Evolutionary conservation across 192 early-diverging fungal genomes (phyloP).

Genomic region (Umbelopsis sp.): DNA sequence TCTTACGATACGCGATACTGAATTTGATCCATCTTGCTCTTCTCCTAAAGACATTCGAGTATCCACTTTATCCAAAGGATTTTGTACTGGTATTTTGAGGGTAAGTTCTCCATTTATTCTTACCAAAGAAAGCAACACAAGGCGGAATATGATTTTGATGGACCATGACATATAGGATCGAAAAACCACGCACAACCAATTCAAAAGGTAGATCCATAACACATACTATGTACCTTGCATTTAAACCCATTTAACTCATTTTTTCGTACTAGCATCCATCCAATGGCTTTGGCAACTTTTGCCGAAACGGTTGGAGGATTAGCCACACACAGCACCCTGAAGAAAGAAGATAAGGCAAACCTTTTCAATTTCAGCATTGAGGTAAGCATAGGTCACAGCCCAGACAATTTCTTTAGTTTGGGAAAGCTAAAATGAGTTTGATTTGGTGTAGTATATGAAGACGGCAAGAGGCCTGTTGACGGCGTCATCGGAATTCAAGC

Average conservation of each 20-base stretch:
- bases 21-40: neutral
- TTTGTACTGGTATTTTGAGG: constrained; percentile 55
- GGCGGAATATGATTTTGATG: neutral
- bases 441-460: constrained; percentile 38
- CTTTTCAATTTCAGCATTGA: constrained; percentile 51
- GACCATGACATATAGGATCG: constrained; percentile 47
- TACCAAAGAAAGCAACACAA: neutral
- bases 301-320: constrained; percentile 58
- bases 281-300: constrained; percentile 55
- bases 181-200: constrained; percentile 51
- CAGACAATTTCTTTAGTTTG: neutral
- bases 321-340: constrained; percentile 48
- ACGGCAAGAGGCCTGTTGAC: constrained; percentile 46
- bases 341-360: constrained; percentile 52
- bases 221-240: too few species aligned
- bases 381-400: constrained; percentile 30
- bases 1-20: neutral
- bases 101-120: constrained; percentile 22
- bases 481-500: constrained; percentile 34
- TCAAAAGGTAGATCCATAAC: constrained; percentile 27
- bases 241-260: neutral
- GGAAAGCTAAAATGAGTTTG: neutral
- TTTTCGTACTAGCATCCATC: constrained; percentile 42
- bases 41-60: constrained; percentile 48
- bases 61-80: constrained; percentile 54